Base-by-base conservation (phyloP, 371 early-diverging fungal genomes). In the Mucor mucedo region DNA sequence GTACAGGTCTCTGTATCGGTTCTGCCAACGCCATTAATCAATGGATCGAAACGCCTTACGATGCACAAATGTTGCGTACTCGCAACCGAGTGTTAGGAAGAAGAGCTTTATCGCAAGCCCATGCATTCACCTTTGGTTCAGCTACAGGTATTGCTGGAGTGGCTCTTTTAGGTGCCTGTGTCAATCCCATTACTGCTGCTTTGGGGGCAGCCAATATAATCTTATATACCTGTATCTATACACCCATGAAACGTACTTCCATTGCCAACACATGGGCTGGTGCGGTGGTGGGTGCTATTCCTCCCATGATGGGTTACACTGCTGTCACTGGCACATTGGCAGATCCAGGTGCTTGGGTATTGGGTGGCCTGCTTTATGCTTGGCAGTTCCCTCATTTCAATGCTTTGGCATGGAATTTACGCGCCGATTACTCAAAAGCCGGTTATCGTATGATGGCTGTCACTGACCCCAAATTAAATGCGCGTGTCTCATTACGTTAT, bases 311-410 rank as follows among this genome's bases (percentile, higher is more conserved):
- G 93, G 99, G 99, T 1, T 98, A 93, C 91, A 86, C 91, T 4
- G 97, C 98, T 10, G 89, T 88, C 48, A 93, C 95, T 0, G 89
- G 89, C 35, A 58, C 77, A 2, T 62, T 98, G 21, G 2, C 63
- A 5, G 95, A 91, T 44, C 80, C 86, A 4, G 95, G 92, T 49
- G 92, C 93, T 2, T 91, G 88, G 87, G 69, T 94, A 1, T 71
- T 98, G 41, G 97, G 87, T 33, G 87, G 78, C 1, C 66, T 95
- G 0, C 76, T 98, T 45, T 98, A 91, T 72, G 93, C 94, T 0
- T 98, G 99, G 98, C 98, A 98, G 76, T 98, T 98, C 75, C 99
- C 99, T 21, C 99, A 98, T 68, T 98, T 98, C 71, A 98, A 98
- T 76, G 82, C 97, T 2, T 73, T 98, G 33, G 84, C 92, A 16